Evolutionary conservation across 179 eudicot species (phyloP).

Genomic region (Carnegiea gigantea): DNA sequence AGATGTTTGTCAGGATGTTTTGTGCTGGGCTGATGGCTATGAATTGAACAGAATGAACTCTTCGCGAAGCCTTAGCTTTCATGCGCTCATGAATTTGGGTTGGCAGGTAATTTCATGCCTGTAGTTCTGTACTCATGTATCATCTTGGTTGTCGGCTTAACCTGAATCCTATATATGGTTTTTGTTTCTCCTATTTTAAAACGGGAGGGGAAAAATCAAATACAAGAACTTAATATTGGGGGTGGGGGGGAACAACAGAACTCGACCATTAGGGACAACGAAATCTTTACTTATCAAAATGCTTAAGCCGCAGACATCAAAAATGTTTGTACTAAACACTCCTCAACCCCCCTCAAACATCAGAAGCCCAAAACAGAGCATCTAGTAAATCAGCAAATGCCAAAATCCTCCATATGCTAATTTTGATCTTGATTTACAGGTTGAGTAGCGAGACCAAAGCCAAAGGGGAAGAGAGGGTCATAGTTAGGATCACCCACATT

Average conservation of each 20-base stretch:
- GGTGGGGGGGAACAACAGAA: not conserved
- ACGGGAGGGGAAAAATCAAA: not conserved
- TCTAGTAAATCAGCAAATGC: not conserved
- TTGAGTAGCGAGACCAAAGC: conserved; percentile 26
- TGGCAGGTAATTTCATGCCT: not conserved
- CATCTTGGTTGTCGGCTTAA: not conserved
- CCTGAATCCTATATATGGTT: not conserved
- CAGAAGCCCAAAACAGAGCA: not conserved
- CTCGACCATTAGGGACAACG: not conserved
- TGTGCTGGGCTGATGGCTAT: not conserved
- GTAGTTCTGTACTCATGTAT: not conserved
- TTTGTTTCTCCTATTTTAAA: not conserved
- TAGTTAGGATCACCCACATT: conserved; percentile 24
- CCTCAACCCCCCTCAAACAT: not conserved
- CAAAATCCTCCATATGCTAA: conserved; percentile 2
- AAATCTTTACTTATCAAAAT: not conserved
- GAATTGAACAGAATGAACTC: not conserved
- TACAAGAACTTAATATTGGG: not conserved
- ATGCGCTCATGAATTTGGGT: not conserved
- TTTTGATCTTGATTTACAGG: conserved; percentile 5
- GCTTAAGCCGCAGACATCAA: not conserved
- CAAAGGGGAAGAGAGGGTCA: conserved; percentile 27
- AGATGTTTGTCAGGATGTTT: not conserved
- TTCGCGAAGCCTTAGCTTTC: not conserved
- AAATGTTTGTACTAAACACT: not conserved